A percentile compares a stretch with the other conserved stretches of the same genome.
phyloP scores from a whole-genome alignment of 2,329 filamentous ascomycete genomes.

The Trichoderma afroharzianum region DNA sequence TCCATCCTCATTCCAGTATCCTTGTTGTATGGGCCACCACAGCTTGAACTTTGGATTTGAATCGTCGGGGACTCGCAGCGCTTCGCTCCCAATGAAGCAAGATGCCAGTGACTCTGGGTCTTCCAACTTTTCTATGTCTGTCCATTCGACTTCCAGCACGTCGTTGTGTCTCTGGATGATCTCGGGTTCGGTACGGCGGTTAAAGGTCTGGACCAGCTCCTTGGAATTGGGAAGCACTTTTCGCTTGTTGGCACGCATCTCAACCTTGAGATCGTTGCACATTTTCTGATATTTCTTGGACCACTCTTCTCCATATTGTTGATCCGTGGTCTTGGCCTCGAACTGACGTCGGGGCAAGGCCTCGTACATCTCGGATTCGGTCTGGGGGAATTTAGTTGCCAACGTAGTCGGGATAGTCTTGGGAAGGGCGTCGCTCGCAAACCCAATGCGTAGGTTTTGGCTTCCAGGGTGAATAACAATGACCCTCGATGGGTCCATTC shows the following conservation, averaged over 20 bases:
- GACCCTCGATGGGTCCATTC: constrained; percentile 77
- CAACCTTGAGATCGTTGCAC: constrained; percentile 80
- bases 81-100: constrained; percentile 77
- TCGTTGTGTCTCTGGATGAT: constrained; percentile 94
- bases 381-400: constrained; percentile 71
- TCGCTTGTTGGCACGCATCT: constrained; percentile 91
- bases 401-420: constrained; percentile 94
- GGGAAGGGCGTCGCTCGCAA: constrained; percentile 92
- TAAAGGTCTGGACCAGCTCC: constrained; percentile 92
- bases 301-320: constrained; percentile 84
- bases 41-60: constrained; percentile 87
- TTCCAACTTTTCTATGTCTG: constrained; percentile 66
- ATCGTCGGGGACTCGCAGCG: constrained; percentile 81
- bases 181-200: constrained; percentile 77
- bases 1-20: constrained; percentile 86
- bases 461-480: constrained; percentile 95
- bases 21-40: constrained; percentile 85
- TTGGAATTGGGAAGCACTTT: constrained; percentile 97
- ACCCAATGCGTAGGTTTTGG: constrained; percentile 88
- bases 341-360: constrained; percentile 70
- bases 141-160: constrained; percentile 91
- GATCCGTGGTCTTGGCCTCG: constrained; percentile 62
- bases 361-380: constrained; percentile 79
- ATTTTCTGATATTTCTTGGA: constrained; percentile 72
- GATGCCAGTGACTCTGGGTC: constrained; percentile 58